Conservation (phyloP, 1,284 basidiomycete species). For the Lentinula novae-zelandiae region DNA sequence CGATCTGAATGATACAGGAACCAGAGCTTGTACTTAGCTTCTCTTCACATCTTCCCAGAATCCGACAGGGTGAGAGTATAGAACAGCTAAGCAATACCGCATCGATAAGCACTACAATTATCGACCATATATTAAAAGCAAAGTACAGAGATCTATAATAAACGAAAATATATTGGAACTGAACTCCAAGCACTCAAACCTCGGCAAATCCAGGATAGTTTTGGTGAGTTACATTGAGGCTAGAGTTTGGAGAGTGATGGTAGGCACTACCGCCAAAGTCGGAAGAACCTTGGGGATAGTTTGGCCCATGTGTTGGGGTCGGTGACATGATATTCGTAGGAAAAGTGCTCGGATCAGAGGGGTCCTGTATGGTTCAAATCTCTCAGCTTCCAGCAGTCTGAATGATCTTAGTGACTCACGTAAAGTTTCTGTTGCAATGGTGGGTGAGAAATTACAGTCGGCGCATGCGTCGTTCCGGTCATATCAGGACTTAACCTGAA, state of each 20-base stretch:
- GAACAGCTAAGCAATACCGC: too few relatives aligned
- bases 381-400: background rate
- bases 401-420: conserved; percentile 25
- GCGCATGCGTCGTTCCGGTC: conserved; percentile 14
- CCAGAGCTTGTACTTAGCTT: background rate
- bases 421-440: conserved; percentile 27
- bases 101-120: background rate
- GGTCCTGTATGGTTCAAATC: conserved; percentile 28
- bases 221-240: background rate
- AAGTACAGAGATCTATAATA: background rate
- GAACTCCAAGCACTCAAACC: background rate
- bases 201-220: conserved; percentile 7
- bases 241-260: background rate
- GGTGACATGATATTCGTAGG: conserved; percentile 21
- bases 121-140: background rate
- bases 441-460: conserved; percentile 15
- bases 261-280: background rate
- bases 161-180: background rate
- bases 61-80: conserved; percentile 4
- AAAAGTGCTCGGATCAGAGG: conserved; percentile 41
- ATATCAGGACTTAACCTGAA: conserved; percentile 11
- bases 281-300: background rate
- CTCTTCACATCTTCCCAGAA: background rate
- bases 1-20: background rate
- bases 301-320: background rate